Evolutionary conservation across 257 asterid genomes (phyloP), one percentile per base, ranked within the genome.

Genomic region (Solanum phureja): DNA sequence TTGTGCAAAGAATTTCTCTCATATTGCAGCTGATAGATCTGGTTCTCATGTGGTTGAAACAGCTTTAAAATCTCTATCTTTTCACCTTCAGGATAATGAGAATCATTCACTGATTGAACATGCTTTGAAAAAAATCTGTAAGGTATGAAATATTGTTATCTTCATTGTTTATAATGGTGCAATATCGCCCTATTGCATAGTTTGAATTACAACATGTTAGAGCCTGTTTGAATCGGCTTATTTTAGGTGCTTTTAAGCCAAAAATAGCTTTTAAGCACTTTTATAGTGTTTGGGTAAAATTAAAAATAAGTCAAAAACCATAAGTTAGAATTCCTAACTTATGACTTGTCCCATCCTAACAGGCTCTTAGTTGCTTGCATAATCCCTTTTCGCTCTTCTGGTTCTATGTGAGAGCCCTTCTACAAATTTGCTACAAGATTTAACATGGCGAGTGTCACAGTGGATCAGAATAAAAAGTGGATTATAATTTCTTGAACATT

Each of bases 11-110:
- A 87, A 87, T n/a, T 95, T 97, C 90, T 85, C 91, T 52, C 94
- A 91, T 21, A 95, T 97, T 86, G 93, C 95, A 29, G 92, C 89
- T 91, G 99, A 97, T 90, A 93, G 94, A 89, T 97, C 99, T 19
- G 99, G 99, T 90, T 97, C 99, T 76, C 99, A 97, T 87, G 99
- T 97, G 38, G 99, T 94, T 87, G 99, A 97, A 91, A 92, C 99
- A 29, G 97, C 99, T 82, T 89, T 97, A 83, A 97, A 94, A 92
- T 93, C 99, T 86, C 88, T 97, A 92, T 93, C 95, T 75, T 72
- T 89, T 83, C 98, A 97, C 89, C 98, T 95, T 90, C 95, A 92
- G 87, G 94, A 95, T 87, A 83, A 77, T 37, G 98, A 91, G 86
- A 91, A 87, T 71, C 90, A 93, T 58, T 91, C 94, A 82, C 90